Base-by-base conservation (phyloP, 2,329 filamentous ascomycete species). In the Colletotrichum nymphaeae region DNA sequence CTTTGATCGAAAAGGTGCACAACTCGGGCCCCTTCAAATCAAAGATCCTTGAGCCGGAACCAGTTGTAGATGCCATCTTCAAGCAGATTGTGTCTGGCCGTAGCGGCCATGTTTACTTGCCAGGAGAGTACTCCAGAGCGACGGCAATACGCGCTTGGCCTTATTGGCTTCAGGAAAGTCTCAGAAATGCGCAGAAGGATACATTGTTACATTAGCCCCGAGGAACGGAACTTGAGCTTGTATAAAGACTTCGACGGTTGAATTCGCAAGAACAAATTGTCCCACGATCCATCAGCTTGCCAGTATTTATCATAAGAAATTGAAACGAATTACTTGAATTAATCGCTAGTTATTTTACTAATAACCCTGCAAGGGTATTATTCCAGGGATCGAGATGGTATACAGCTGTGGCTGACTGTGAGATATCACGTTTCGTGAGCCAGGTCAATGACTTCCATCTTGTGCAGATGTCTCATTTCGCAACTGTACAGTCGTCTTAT, bases 401-500 rank as follows among this genome's bases (percentile, higher is more conserved):
- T 49, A 4, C 4, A 11, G 42, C 42, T n/a, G 5, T 9, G 19
- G 8, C 42, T n/a, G 5, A 19, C 16, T 19, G 7, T 35, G 5
- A 35, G 11, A 11, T 49, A n/a, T 9, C 19, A 49, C 19, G 3
- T 19, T 19, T 49, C 42, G 19, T 19, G 42, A 19, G 14, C 19
- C 14, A 49, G 19, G 3, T 67, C 42, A 69, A 28, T 24, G 53
- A 8, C 37, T 22, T n/a, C 24, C 24, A 12, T 16, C 46, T 19
- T 62, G 35, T 14, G 62, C 56, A 37, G 60, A 6, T 42, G 62
- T 26, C 67, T 74, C 71, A 37, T 67, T 74, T n/a, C 71, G 74
- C 46, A 69, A 32, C 46, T 74, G 72, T 22, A 69, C 53, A 12
- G 59, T 53, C 19, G 68, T 72, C 58, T 71, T 76, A 42, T 75